Conservation (phyloP, 1,284 basidiomycete genomes). For the Sanghuangporus sanghuang region DNA sequence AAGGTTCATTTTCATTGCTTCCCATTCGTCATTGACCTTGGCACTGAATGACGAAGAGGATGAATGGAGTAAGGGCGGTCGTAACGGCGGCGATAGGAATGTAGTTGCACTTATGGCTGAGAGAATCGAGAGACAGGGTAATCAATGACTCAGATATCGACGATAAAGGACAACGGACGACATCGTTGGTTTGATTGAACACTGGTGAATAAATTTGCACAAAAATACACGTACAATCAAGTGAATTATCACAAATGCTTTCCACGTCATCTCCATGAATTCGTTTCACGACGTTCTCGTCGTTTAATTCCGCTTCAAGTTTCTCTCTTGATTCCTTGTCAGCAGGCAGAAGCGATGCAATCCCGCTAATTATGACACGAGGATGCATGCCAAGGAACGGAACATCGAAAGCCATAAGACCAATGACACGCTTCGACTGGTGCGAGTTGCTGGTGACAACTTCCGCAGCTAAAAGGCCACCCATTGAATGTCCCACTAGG, state of each 20-base stretch:
- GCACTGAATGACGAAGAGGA: not conserved
- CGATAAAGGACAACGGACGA: not conserved
- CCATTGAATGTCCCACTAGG: slow-evolving; percentile 53
- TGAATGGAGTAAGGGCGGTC: not conserved
- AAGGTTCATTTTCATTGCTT: slow-evolving; percentile 11
- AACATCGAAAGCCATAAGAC: slow-evolving; percentile 50
- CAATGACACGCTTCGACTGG: slow-evolving; percentile 38
- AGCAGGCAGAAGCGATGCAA: slow-evolving; percentile 45
- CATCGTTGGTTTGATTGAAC: not conserved
- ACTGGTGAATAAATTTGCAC: not conserved
- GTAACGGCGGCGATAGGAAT: not conserved
- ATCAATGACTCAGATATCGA: not conserved
- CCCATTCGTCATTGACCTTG: slow-evolving; percentile 9
- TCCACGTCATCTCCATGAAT: not conserved
- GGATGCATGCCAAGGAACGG: slow-evolving; percentile 58
- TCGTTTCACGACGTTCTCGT: slow-evolving; percentile 21
- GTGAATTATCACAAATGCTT: not conserved
- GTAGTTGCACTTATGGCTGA: not conserved
- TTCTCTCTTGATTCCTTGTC: slow-evolving; percentile 25
- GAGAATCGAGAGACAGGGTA: not conserved
- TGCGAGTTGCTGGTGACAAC: slow-evolving; percentile 38
- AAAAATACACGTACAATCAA: not conserved
- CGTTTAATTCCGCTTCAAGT: slow-evolving; percentile 40
- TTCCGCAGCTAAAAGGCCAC: slow-evolving; percentile 50
- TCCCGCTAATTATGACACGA: slow-evolving; percentile 50